A percentile compares a stretch with the other conserved stretches of the same genome.
phyloP scores from a whole-genome alignment of 176 grass and related monocot species.

The Oryza longistaminata region DNA sequence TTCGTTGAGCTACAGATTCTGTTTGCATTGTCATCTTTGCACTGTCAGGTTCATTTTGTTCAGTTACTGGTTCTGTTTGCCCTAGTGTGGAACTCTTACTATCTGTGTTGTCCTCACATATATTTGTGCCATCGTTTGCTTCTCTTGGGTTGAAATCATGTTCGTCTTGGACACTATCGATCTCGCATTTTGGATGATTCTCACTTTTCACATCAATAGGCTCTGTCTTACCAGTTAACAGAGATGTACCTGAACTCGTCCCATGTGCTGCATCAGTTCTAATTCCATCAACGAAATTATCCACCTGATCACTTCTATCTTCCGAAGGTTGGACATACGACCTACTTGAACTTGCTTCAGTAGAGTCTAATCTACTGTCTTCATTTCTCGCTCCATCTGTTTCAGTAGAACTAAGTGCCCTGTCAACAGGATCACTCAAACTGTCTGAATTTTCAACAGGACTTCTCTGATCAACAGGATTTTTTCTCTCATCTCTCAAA shows the following conservation, averaged over 20 bases:
- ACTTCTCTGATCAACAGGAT: neutral
- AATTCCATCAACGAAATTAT: neutral
- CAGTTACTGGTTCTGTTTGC: slow-evolving; percentile 34
- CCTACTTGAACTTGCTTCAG: slow-evolving; percentile 36
- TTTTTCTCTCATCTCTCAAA: too few species aligned
- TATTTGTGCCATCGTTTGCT: neutral
- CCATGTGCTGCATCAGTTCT: slow-evolving; percentile 1
- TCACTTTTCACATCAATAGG: slow-evolving; percentile 24
- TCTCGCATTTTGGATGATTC: slow-evolving; percentile 20
- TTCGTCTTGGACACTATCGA: slow-evolving; percentile 20
- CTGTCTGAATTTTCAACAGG: slow-evolving; percentile 48
- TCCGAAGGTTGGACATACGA: slow-evolving; percentile 33
- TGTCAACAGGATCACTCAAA: slow-evolving; percentile 49
- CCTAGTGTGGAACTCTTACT: neutral
- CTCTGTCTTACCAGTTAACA: neutral
- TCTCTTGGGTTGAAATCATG: slow-evolving; percentile 56
- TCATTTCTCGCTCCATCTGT: slow-evolving; percentile 42
- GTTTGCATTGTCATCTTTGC: slow-evolving; percentile 39
- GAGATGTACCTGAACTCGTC: neutral
- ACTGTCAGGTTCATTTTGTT: slow-evolving; percentile 38
- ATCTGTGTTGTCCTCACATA: slow-evolving; percentile 5
- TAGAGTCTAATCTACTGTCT: slow-evolving; percentile 35
- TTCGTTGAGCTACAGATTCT: slow-evolving; percentile 31
- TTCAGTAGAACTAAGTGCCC: slow-evolving; percentile 20
- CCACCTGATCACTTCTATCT: slow-evolving; percentile 15